Base-by-base conservation (phyloP, 75 land plant genomes). In the Pinus tabuliformis region DNA sequence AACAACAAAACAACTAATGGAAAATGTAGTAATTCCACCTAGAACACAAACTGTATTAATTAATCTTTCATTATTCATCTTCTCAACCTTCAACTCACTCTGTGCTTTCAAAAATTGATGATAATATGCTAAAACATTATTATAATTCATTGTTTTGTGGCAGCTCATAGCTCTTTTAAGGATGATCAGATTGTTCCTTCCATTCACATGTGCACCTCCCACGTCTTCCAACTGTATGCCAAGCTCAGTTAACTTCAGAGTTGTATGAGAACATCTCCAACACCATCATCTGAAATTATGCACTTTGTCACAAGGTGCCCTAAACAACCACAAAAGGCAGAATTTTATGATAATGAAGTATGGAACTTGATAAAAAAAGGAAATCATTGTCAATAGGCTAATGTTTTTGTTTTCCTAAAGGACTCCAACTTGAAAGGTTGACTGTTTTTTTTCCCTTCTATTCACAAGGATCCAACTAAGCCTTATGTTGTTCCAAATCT, bases 341-440 rank as follows among this genome's bases (percentile, higher is more conserved):
- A 52, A 22, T 54, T 21, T 21, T 39, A 9, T 49, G n/a, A 11
- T 62, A 57, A 4, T 85, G 81, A 30, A 85, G 61, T 28, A 85
- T 73, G 22, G 78, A 78, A 7, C 82, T 78, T 26, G 78, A 85
- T 3, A 70, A 75, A 3, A 85, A 37, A 6, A 79, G 54, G 39
- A 79, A 83, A 54, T 85, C 79, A 6, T 83, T 75, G 21, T 85
- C 87, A 26, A 63, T 84, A 4, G 87, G 87, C 85, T 81, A 85
- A 42, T 83, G 86, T 37, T 78, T 54, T 42, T 45, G 75, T 3
- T 86, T 33, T 85, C 11, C 75, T 18, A 85, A 54, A 1, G 85
- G 81, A 22, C 57, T 79, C 81, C 86, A 79, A 26, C 86, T 85
- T 17, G 87, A 57, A 26, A 85, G 77, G 42, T 85, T 85, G 0